Base-by-base conservation (phyloP, 495 filamentous ascomycete species). In the Thermothielavioides terrestris region DNA sequence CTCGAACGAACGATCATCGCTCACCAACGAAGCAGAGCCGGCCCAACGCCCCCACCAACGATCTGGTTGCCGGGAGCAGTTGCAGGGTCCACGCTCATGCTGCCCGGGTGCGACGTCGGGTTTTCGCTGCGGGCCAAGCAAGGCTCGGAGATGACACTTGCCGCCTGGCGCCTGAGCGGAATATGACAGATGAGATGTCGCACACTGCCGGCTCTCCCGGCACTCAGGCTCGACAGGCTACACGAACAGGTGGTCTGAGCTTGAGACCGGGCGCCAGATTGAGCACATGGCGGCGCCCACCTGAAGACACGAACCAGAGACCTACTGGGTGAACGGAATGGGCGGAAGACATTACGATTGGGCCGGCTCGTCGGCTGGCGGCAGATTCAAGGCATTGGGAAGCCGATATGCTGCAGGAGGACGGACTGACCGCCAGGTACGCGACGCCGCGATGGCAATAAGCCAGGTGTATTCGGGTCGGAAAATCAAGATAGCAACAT, bases 241-340 rank as follows among this genome's bases (percentile, higher is more conserved):
- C 58, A 68, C 59, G 67, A 72, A 71, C 70, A 53, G 53, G 38
- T 73, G 70, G 64, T 54, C 67, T 64, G 53, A 61, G 70, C 69
- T 63, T 55, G 56, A 66, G 41, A 46, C 38, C 43, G 31, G 34
- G 30, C 25, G 26, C 22, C 9, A 32, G 47, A 38, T 41, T 40
- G 15, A 43, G 42, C 26, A 32, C 38, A 48, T 28, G 22, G n/a
- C 20, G 14, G 14, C 28, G 25, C 23, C 14, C 25, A 28, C 2
- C 22, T 25, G n/a, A 41, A 39, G 37, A 39, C 45, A 25, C 28
- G 45, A 47, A 52, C 42, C 28, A 38, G 44, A 54, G 31, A 57
- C 53, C 52, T 32, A n/a, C 28, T 11, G 1, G 6, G 4, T 31
- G 14, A 28, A 28, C 26, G 23, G 44, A 40, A 42, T 15, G 31